phyloP scores from a whole-genome alignment of 495 filamentous ascomycete genomes.

The Rostrohypoxylon terebratum region DNA sequence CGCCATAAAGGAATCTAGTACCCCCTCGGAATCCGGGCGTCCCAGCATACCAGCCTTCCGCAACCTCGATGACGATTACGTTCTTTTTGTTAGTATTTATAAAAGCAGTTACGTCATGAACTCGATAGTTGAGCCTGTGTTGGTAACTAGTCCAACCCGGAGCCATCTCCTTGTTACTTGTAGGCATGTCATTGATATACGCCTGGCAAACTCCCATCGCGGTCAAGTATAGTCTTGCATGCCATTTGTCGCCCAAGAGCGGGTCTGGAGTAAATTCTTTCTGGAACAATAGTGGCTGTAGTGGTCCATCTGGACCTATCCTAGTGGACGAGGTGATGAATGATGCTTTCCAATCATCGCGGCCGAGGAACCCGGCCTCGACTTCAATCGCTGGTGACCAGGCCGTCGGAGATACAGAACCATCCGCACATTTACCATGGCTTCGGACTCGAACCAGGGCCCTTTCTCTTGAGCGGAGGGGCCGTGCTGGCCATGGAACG shows the following conservation, averaged over 20 bases:
- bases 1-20: neutral
- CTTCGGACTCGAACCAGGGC: neutral
- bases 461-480: neutral
- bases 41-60: neutral
- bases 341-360: slow-evolving; percentile 1
- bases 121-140: neutral
- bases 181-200: neutral
- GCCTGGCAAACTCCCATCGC: neutral
- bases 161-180: neutral
- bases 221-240: neutral
- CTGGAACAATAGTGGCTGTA: neutral
- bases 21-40: neutral
- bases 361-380: neutral
- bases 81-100: neutral
- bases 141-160: neutral
- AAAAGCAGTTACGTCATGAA: neutral
- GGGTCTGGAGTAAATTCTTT: neutral
- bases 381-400: neutral
- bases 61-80: neutral
- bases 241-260: neutral
- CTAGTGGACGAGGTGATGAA: neutral
- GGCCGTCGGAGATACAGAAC: neutral
- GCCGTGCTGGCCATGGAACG: slow-evolving; percentile 1
- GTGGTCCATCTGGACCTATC: neutral
- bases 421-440: neutral